phyloP scores from a whole-genome alignment of 2,329 filamentous ascomycete species.

The Ciborinia camelliae region DNA sequence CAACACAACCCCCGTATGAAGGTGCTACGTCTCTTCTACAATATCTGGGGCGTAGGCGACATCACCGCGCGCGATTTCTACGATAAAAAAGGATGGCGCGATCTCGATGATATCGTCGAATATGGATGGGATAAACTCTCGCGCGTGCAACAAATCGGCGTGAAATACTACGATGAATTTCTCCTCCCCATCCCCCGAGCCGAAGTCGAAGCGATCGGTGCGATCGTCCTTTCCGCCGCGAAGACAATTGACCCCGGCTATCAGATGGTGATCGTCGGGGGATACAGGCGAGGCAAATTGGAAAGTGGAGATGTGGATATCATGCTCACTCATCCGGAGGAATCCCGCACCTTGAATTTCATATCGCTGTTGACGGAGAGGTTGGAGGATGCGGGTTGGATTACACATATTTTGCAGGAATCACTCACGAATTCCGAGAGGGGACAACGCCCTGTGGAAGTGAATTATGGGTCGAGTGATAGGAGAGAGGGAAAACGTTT shows the following conservation, averaged over 20 bases:
- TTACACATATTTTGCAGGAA: constrained; percentile 78
- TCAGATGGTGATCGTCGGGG: constrained; percentile 61
- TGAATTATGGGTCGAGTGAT: constrained; percentile 26
- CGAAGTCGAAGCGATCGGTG: constrained; percentile 70
- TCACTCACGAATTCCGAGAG: constrained; percentile 68
- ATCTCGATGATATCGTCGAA: constrained; percentile 82
- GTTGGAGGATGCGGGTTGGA: constrained; percentile 65
- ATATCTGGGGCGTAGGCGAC: constrained; percentile 90
- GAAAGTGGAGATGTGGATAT: constrained; percentile 80
- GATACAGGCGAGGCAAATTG: constrained; percentile 62
- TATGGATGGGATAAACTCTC: constrained; percentile 72
- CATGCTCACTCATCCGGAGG: constrained; percentile 74
- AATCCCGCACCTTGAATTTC: constrained; percentile 64
- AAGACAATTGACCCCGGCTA: constrained; percentile 55
- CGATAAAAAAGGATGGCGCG: constrained; percentile 70
- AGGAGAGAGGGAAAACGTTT: constrained; percentile 30
- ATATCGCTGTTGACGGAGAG: constrained; percentile 66
- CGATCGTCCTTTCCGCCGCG: constrained; percentile 63
- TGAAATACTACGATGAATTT: constrained; percentile 93
- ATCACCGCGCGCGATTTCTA: constrained; percentile 81
- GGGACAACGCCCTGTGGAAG: constrained; percentile 55
- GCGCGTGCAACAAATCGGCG: constrained; percentile 84
- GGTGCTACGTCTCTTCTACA: constrained; percentile 67
- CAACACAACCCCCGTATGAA: constrained; percentile 60
- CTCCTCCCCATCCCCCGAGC: constrained; percentile 63